Conservation (phyloP, 1,284 basidiomycete genomes). For the Ustilago curta region DNA sequence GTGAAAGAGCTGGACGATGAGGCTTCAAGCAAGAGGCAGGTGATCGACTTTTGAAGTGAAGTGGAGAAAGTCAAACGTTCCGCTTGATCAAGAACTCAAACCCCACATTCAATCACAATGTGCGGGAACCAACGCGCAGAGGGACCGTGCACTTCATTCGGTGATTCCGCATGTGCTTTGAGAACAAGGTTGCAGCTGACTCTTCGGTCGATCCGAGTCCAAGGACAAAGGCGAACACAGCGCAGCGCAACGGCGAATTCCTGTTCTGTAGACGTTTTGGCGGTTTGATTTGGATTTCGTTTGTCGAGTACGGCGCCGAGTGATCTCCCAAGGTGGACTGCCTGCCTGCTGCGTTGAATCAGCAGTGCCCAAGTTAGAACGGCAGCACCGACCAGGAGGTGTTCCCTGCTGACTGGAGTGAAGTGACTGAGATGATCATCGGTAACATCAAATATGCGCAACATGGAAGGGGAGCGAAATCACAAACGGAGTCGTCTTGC, state of each 20-base stretch:
- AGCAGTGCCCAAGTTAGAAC: not conserved
- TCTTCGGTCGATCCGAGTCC: conserved; percentile 16
- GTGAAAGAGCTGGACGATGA: too few species aligned
- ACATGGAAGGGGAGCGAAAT: not conserved
- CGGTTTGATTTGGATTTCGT: conserved; percentile 15
- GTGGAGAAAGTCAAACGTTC: not conserved
- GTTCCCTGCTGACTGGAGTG: too few species aligned
- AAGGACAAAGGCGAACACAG: not conserved
- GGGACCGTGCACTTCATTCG: conserved; percentile 3
- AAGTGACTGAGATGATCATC: too few species aligned
- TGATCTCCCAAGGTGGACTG: not conserved
- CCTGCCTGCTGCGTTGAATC: not conserved
- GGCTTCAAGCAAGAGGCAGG: not conserved
- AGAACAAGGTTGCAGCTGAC: not conserved
- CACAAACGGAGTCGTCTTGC: too few species aligned
- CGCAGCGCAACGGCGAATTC: conserved; percentile 2
- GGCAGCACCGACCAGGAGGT: too few species aligned
- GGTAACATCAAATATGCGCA: not conserved
- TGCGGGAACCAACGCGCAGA: not conserved
- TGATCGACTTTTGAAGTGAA: conserved; percentile 8
- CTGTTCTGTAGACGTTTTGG: not conserved
- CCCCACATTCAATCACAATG: not conserved
- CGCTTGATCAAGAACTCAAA: conserved; percentile 2
- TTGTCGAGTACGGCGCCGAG: conserved; percentile 17
- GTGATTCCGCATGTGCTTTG: not conserved